These are phyloP conservation scores for Oemleria cerasiformis DNA, from an alignment of 306 rosid species.

Conservation along the genomic window DNA sequence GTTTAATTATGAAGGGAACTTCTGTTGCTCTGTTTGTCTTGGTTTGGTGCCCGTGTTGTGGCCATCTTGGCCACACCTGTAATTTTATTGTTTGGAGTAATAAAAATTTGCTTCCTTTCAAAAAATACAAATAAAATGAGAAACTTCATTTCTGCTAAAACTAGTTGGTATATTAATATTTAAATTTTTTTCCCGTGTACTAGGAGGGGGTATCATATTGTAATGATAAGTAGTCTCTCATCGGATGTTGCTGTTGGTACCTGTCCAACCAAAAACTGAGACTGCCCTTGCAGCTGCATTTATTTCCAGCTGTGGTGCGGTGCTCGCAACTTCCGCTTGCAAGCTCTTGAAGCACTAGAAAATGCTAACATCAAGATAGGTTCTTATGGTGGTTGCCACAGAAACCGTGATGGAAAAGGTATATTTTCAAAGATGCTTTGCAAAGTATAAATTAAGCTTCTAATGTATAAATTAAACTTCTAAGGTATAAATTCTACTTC, in stretches of 20 bases:
- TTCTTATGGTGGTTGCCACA: conserved; percentile 92
- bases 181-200: conserved; percentile 20
- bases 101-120: too few species aligned
- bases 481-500: too few species aligned
- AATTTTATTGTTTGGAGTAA: too few species aligned
- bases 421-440: neutral
- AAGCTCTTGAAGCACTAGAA: conserved; percentile 93
- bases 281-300: conserved; percentile 91
- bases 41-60: too few species aligned
- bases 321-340: conserved; percentile 90
- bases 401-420: conserved; percentile 85
- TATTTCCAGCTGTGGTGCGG: conserved; percentile 98
- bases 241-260: conserved; percentile 98
- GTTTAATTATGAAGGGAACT: too few species aligned
- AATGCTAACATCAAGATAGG: conserved; percentile 54
- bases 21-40: too few species aligned
- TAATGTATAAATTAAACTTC: too few species aligned
- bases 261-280: conserved; percentile 75
- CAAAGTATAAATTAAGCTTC: too few species aligned
- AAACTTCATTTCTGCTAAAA: conserved; percentile 1
- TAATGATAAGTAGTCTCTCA: conserved; percentile 97
- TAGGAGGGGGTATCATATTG: conserved; percentile 76
- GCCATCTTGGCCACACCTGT: too few species aligned
- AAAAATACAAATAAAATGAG: too few species aligned
- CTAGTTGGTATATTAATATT: conserved; percentile 27